Conservation (phyloP, 192 early-diverging fungal genomes). For the Neocallimastix lanati region DNA sequence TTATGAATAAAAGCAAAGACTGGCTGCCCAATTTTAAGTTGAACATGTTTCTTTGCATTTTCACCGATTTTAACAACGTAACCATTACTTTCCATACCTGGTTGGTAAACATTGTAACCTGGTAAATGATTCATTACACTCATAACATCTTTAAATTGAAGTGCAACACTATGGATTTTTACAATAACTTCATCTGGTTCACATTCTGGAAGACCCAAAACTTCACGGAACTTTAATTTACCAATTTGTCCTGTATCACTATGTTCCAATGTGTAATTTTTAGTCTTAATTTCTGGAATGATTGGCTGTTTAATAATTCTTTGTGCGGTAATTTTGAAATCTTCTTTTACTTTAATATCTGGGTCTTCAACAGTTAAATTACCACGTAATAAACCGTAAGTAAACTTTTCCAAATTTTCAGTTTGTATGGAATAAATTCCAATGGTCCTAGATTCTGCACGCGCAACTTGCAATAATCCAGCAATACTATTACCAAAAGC, state of each 20-base stretch:
- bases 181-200: background rate
- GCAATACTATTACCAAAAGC: background rate
- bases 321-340: background rate
- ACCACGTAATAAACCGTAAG: background rate
- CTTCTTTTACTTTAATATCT: background rate
- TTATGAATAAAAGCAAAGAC: background rate
- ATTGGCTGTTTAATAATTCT: background rate
- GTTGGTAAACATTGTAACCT: background rate
- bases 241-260: background rate
- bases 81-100: background rate
- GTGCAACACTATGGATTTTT: background rate
- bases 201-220: background rate
- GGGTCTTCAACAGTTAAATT: background rate
- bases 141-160: background rate
- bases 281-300: background rate
- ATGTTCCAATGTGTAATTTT: background rate
- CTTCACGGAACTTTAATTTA: background rate
- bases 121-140: background rate
- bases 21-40: background rate
- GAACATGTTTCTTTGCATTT: background rate
- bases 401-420: background rate
- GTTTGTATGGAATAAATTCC: background rate
- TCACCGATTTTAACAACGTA: background rate
- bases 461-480: background rate
- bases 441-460: background rate